A percentile compares a stretch with the other conserved stretches of the same genome.
Conservation (phyloP, 768 basidiomycete genomes). For the Coprinopsis strossmayeri region DNA sequence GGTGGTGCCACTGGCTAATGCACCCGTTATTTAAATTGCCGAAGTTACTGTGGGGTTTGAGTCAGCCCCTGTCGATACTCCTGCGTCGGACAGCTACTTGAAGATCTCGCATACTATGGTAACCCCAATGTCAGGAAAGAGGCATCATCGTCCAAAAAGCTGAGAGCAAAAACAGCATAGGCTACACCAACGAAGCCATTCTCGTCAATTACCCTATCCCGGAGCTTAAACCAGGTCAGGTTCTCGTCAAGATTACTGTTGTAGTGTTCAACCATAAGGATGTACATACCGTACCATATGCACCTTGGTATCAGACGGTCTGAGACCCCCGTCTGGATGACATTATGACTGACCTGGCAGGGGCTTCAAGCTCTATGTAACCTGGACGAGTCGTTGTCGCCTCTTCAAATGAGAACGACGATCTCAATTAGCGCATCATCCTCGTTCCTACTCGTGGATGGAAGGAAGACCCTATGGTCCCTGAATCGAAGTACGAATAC, state of each 20-base stretch:
- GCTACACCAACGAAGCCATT: slow-evolving; percentile 39
- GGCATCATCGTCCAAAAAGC: background rate
- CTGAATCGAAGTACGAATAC: slow-evolving; percentile 51
- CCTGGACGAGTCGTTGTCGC: slow-evolving; percentile 70
- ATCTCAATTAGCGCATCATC: slow-evolving; percentile 64
- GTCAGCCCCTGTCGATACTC: too few species aligned
- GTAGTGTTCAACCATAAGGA: slow-evolving; percentile 77
- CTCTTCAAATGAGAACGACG: slow-evolving; percentile 50
- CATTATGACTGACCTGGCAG: slow-evolving; percentile 32
- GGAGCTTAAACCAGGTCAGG: slow-evolving; percentile 44
- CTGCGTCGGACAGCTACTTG: background rate
- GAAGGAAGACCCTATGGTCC: slow-evolving; percentile 55
- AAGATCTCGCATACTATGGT: background rate
- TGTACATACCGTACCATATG: slow-evolving; percentile 33
- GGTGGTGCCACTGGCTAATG: too few species aligned
- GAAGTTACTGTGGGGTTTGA: too few species aligned
- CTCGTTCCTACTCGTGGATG: slow-evolving; percentile 73
- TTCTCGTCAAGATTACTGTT: slow-evolving; percentile 63
- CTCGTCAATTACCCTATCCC: slow-evolving; percentile 47
- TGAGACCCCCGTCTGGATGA: background rate
- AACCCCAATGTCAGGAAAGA: slow-evolving; percentile 1
- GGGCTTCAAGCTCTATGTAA: slow-evolving; percentile 66
- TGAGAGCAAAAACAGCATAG: slow-evolving; percentile 16
- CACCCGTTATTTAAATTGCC: too few species aligned
- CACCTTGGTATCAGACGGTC: background rate